These are phyloP conservation scores for Hibiscus tridactylites DNA, from an alignment of 345 rosid genomes.

Conservation along the genomic window DNA sequence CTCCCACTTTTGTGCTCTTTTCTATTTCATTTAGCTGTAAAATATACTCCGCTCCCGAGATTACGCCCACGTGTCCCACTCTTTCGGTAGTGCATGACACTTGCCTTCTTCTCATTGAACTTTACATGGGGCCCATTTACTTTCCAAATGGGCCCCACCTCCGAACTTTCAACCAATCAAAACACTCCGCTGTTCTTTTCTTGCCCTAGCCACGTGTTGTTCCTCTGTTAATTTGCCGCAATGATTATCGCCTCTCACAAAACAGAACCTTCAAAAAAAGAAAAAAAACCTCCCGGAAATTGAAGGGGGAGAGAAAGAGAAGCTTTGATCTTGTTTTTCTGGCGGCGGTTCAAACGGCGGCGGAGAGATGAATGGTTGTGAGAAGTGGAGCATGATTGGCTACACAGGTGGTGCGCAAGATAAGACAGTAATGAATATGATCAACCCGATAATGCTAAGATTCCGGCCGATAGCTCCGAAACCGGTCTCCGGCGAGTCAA, in stretches of 20 bases:
- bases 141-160: slow-evolving; percentile 15
- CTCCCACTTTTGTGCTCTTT: slow-evolving; percentile 1
- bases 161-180: slow-evolving; percentile 20
- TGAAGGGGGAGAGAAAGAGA: neutral
- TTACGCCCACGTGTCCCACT: slow-evolving; percentile 19
- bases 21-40: neutral
- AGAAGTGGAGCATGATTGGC: slow-evolving; percentile 17
- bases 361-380: slow-evolving; percentile 21
- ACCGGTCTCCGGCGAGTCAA: slow-evolving; percentile 31
- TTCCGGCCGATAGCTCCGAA: slow-evolving; percentile 93
- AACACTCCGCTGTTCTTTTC: neutral
- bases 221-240: slow-evolving; percentile 16
- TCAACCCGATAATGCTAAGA: slow-evolving; percentile 55
- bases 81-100: slow-evolving; percentile 13
- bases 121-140: neutral
- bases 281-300: neutral
- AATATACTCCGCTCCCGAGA: neutral
- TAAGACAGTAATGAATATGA: slow-evolving; percentile 20
- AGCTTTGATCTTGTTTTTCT: neutral
- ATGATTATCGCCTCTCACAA: slow-evolving; percentile 6
- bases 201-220: slow-evolving; percentile 49
- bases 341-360: slow-evolving; percentile 2
- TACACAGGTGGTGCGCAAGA: slow-evolving; percentile 26
- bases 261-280: neutral
- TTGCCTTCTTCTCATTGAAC: neutral